A percentile compares a stretch with the other conserved stretches of the same genome.
Conservation (phyloP, 768 basidiomycete species). For the Suillus occidentalis region DNA sequence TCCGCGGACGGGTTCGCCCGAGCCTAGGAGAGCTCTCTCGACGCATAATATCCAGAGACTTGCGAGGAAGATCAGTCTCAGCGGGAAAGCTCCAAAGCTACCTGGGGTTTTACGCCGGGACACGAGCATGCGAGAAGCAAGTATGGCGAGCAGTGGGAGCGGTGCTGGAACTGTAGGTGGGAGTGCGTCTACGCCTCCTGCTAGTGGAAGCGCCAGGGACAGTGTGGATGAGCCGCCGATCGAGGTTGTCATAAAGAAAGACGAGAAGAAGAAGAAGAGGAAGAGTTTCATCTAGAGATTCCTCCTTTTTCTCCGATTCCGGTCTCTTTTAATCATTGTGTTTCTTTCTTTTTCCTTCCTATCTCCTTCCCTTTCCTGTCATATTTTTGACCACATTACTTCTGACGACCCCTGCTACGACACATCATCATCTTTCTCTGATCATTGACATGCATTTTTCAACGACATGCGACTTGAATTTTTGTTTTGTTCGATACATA, state of each 20-base stretch:
- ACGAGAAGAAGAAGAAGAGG: slow-evolving; percentile 54
- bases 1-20: slow-evolving; percentile 72
- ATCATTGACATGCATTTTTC: slow-evolving; percentile 2
- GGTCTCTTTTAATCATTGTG: slow-evolving; percentile 7
- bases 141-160: slow-evolving; percentile 1
- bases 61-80: slow-evolving; percentile 70
- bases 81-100: slow-evolving; percentile 17
- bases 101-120: slow-evolving; percentile 31
- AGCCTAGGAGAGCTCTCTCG: slow-evolving; percentile 70
- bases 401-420: not conserved
- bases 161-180: not conserved
- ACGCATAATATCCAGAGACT: slow-evolving; percentile 86
- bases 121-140: slow-evolving; percentile 28
- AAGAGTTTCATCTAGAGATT: slow-evolving; percentile 50
- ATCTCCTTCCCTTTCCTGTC: not conserved
- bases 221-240: slow-evolving; percentile 41
- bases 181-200: slow-evolving; percentile 24
- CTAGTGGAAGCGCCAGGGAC: slow-evolving; percentile 8
- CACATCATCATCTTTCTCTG: not conserved
- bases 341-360: slow-evolving; percentile 2
- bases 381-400: not conserved
- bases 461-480: not conserved
- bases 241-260: slow-evolving; percentile 42
- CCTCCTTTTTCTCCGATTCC: not conserved
- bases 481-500: not conserved